Evolutionary conservation across 1,139 yeast species (phyloP), one percentile per base, ranked within the genome.

Genomic region (Magnusiomyces fungicola): DNA sequence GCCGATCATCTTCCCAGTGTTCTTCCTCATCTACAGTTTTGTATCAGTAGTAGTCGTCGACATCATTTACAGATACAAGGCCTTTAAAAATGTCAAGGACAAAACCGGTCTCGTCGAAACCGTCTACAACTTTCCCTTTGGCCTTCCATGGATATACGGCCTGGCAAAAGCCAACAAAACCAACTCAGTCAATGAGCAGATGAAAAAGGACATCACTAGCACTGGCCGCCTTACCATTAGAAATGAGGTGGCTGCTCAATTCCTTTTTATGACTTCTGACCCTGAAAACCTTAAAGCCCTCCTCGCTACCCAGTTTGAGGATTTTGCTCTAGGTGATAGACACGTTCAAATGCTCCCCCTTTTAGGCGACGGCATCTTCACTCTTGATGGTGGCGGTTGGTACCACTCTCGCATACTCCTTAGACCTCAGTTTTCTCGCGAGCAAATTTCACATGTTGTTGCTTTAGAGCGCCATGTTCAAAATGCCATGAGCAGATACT

Each of bases 301-400:
- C 14, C 48, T 58, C 16, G 53, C 60, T 9, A 58, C 60, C 4
- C 50, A 74, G 53, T 73, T 74, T 53, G 64, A 62, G 47, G 78
- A 74, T 50, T 74, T 74, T 58, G 69, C 68, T 18, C 67, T 75
- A 48, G 81, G 81, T 1, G 58, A 61, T 2, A 71, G 81, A 56
- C 73, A 73, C 58, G 59, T 59, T 2, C 69, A 66, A 43, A 69
- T 76, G 56, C 53, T 53, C 38, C 76, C 77, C 3, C 62, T 75
- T 38, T 65, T 77, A 44, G 81, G 81, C 6, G 75, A 75, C 53
- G 81, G 81, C 2, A 75, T 77, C 51, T 77, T 77, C 62, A 76
- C 80, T 2, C 66, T 76, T 36, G 79, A 76, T 53, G 78, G 76
- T 12, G 68, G 66, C 43, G 78, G 76, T 6, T 77, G 81, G 81